These are phyloP conservation scores for Ustilago loliicola DNA, from an alignment of 1,284 basidiomycete genomes.

Conservation along the genomic window DNA sequence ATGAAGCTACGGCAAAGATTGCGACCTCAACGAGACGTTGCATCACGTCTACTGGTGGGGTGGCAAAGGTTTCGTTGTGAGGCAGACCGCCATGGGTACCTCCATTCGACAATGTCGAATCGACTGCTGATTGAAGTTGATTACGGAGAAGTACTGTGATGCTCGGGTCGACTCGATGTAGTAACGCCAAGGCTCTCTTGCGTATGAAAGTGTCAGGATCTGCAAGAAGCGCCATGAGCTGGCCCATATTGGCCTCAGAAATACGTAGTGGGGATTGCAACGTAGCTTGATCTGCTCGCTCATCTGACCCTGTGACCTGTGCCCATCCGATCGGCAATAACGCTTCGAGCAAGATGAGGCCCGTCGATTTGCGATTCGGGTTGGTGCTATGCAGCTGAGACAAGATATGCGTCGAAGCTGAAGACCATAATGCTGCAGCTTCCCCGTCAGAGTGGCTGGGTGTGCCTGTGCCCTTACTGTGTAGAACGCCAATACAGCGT, in stretches of 20 bases:
- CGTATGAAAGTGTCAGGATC: slow-evolving; percentile 36
- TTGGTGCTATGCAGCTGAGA: slow-evolving; percentile 40
- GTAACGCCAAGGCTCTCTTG: slow-evolving; percentile 20
- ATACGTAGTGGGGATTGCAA: slow-evolving; percentile 19
- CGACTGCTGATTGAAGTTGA: slow-evolving; percentile 29
- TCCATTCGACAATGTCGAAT: slow-evolving; percentile 2
- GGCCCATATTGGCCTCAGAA: slow-evolving; percentile 33
- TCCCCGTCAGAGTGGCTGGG: slow-evolving; percentile 24
- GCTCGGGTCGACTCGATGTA: slow-evolving; percentile 26
- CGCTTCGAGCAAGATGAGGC: slow-evolving; percentile 29
- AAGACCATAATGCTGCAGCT: slow-evolving; percentile 24
- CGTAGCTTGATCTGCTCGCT: neutral
- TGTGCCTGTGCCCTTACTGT: neutral
- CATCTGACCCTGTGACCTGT: neutral
- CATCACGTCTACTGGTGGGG: neutral
- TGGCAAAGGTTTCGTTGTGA: neutral
- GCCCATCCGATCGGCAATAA: slow-evolving; percentile 40
- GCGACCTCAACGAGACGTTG: slow-evolving; percentile 29
- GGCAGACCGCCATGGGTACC: neutral
- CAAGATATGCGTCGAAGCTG: slow-evolving; percentile 29
- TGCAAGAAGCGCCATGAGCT: slow-evolving; percentile 36
- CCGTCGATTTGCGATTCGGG: slow-evolving; percentile 39
- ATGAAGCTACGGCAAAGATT: slow-evolving; percentile 11
- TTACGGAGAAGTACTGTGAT: slow-evolving; percentile 23
- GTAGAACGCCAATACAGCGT: slow-evolving; percentile 19